Evolutionary conservation across 306 rosid genomes (phyloP).

Genomic region (Cicer cuneatum): DNA sequence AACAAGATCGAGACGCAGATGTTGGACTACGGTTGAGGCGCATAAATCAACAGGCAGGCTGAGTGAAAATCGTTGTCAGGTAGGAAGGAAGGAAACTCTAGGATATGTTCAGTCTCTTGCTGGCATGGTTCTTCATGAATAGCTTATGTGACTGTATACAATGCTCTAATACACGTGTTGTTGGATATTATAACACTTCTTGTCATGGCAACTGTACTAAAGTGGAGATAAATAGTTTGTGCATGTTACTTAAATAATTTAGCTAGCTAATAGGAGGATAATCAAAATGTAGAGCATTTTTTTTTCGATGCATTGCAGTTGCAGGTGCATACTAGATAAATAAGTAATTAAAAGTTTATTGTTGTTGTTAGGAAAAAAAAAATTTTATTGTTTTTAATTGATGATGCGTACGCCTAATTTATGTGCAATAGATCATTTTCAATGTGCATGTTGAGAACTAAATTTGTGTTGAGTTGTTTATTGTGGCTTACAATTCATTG

Average conservation of each 20-base stretch:
- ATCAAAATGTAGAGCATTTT: conserved; percentile 36
- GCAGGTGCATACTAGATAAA: neutral
- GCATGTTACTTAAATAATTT: conserved; percentile 44
- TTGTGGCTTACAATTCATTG: neutral
- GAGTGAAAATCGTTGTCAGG: conserved; percentile 29
- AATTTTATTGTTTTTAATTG: neutral
- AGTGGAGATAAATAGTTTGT: conserved; percentile 40
- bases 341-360: neutral
- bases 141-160: conserved; percentile 28
- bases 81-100: conserved; percentile 29
- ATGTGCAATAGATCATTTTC: neutral
- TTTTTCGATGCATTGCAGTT: neutral
- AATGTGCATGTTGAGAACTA: neutral
- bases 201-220: conserved; percentile 37
- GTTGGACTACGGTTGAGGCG: conserved; percentile 74
- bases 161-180: conserved; percentile 35
- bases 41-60: conserved; percentile 50
- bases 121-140: conserved; percentile 42
- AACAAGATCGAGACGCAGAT: conserved; percentile 65
- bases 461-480: neutral
- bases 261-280: conserved; percentile 41
- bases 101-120: conserved; percentile 35
- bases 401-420: neutral
- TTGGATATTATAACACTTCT: conserved; percentile 37
- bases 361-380: neutral